These are phyloP conservation scores for Epichloe hybrida DNA, from an alignment of 2,329 filamentous ascomycete genomes.

Conservation along the genomic window DNA sequence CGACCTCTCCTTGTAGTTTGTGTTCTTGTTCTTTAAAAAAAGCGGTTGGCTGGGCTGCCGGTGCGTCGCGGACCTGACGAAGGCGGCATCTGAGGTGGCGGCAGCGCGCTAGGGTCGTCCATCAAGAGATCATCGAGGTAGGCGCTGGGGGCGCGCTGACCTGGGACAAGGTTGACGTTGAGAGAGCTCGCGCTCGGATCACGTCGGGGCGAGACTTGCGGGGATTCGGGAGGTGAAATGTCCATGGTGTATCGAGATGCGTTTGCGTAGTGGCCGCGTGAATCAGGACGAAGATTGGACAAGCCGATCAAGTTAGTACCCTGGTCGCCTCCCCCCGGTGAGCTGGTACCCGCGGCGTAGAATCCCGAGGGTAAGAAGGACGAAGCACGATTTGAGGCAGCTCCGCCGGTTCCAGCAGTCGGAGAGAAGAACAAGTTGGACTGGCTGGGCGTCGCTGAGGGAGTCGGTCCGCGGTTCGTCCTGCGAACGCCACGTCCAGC, in stretches of 20 bases:
- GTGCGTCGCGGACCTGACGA: conserved; percentile 7
- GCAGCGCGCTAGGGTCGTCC: conserved; percentile 46
- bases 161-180: conserved; percentile 43
- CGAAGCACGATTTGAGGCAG: conserved; percentile 53
- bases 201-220: conserved; percentile 34
- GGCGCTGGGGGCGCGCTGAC: conserved; percentile 68
- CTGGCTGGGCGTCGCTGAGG: conserved; percentile 44
- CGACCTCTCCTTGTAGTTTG: not conserved
- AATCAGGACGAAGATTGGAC: conserved; percentile 47
- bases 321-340: conserved; percentile 31
- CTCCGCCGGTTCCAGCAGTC: conserved; percentile 53
- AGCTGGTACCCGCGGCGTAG: conserved; percentile 58
- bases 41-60: conserved; percentile 13
- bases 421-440: conserved; percentile 89
- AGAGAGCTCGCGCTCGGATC: conserved; percentile 52
- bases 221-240: conserved; percentile 52
- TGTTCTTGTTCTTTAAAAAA: conserved; percentile 10
- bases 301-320: conserved; percentile 41
- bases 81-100: conserved; percentile 27
- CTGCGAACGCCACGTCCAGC: conserved; percentile 38
- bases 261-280: conserved; percentile 32
- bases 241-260: conserved; percentile 29
- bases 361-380: conserved; percentile 83
- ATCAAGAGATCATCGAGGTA: conserved; percentile 85
- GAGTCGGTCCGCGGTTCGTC: conserved; percentile 36